Evolutionary conservation across 1,284 basidiomycete genomes (phyloP), one percentile per base, ranked within the genome.

Genomic region (Puccinia hordei): DNA sequence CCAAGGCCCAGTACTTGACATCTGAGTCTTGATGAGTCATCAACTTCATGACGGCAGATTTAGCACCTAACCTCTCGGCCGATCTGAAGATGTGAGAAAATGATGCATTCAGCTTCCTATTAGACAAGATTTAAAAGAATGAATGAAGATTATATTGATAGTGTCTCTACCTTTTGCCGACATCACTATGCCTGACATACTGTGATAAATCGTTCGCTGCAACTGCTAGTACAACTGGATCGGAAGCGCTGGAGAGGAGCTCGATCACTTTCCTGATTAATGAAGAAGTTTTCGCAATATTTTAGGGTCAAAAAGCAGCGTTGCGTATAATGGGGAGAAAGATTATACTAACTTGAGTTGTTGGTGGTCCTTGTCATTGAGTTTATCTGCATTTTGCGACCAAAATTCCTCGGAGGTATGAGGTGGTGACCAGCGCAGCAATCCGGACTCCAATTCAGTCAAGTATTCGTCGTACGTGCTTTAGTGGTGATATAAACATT

Each of bases 371-470:
- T 71, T 68, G 35, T 69, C 76, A 59, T 78, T 69, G 1, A 98
- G 87, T 85, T 91, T 93, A 8, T 87, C 86, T 0, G 92, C 94
- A 84, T 99, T 98, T 87, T 96, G 94, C 84, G 93, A 93, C 96
- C 96, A 99, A 87, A 99, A 99, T 73, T 94, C 91, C 81, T 98
- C 96, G 9, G 93, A 93, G 84, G 95, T 93, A 85, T 99, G 97
- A 24, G 94, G 93, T 6, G 96, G 95, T 8, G 94, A 92, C 93
- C 95, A 98, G 5, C 93, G 92, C 17, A 99, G 87, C 85, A 94
- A 93, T 0, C 95, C 95, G 0, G 93, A 94, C 38, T 90, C 88
- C 24, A 99, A 88, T 86, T 99, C 96, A 0, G 94, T 94, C 9
- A 90, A 90, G 85, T 98, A 99, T 86, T 98, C 95, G 85, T 98